phyloP scores from a whole-genome alignment of 805 yeast genomes.

The Torulaspora maleeae region DNA sequence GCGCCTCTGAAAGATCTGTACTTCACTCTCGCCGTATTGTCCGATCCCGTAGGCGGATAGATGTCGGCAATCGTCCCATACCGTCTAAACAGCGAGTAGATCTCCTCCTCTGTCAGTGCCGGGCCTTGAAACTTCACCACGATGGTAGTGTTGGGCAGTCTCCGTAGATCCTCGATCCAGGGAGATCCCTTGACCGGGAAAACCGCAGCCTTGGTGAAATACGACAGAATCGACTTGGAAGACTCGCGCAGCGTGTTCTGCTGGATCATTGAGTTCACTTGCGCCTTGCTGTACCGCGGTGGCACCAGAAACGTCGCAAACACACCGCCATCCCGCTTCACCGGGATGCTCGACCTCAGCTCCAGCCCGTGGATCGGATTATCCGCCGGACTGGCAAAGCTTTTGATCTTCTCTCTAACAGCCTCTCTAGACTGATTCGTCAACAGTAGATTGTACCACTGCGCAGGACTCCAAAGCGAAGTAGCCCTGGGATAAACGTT shows the following conservation, averaged over 20 bases:
- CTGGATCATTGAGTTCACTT: constrained; percentile 50
- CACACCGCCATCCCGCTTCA: constrained; percentile 88
- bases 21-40: constrained; percentile 49
- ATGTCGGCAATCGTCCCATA: constrained; percentile 83
- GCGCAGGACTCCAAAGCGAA: constrained; percentile 45
- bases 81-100: constrained; percentile 76
- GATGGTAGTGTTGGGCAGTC: constrained; percentile 63
- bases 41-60: constrained; percentile 46
- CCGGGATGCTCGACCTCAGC: constrained; percentile 59
- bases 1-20: constrained; percentile 63
- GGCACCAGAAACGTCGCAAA: constrained; percentile 75
- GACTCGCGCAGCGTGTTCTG: constrained; percentile 42
- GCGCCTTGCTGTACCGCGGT: constrained; percentile 43
- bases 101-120: constrained; percentile 67
- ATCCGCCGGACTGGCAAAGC: constrained; percentile 38
- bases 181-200: constrained; percentile 86
- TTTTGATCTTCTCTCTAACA: constrained; percentile 38
- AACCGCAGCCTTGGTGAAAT: constrained; percentile 49
- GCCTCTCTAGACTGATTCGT: constrained; percentile 38
- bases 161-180: constrained; percentile 89
- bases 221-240: constrained; percentile 37
- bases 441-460: constrained; percentile 40
- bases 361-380: constrained; percentile 41
- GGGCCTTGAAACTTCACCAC: constrained; percentile 74
- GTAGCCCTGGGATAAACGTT: constrained; percentile 47